These are phyloP conservation scores for Coniochaeta ligniaria DNA, from an alignment of 2,329 filamentous ascomycete genomes.

Conservation along the genomic window DNA sequence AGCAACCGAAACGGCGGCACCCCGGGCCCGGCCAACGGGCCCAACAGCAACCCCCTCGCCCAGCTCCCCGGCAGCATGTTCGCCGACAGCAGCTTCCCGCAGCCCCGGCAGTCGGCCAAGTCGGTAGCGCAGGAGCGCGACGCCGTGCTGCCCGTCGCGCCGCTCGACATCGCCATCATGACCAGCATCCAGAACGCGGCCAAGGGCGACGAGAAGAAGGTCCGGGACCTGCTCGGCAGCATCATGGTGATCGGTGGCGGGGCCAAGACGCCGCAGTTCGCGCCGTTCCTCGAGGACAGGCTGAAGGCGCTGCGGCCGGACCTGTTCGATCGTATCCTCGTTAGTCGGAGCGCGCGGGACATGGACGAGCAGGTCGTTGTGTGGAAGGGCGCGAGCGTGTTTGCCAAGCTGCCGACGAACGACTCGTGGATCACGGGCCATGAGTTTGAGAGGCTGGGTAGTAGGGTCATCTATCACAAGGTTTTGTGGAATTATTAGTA, in stretches of 20 bases:
- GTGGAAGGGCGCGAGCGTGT: slow-evolving; percentile 97
- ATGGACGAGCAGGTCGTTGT: slow-evolving; percentile 95
- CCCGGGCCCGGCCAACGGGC: slow-evolving; percentile 21
- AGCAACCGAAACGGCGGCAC: slow-evolving; percentile 29
- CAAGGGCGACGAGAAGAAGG: slow-evolving; percentile 84
- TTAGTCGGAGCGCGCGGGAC: slow-evolving; percentile 72
- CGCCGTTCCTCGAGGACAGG: slow-evolving; percentile 74
- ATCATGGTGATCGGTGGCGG: slow-evolving; percentile 90
- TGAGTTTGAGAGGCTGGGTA: slow-evolving; percentile 83
- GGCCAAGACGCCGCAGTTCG: slow-evolving; percentile 72
- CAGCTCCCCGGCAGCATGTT: slow-evolving; percentile 32
- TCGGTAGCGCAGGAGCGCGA: slow-evolving; percentile 65
- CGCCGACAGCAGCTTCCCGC: slow-evolving; percentile 34
- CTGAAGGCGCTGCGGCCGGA: slow-evolving; percentile 61
- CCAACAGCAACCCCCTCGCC: slow-evolving; percentile 17
- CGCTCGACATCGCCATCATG: slow-evolving; percentile 84
- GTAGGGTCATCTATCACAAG: slow-evolving; percentile 79
- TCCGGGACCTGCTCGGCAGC: slow-evolving; percentile 79
- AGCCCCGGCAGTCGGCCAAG: slow-evolving; percentile 36
- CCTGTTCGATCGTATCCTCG: slow-evolving; percentile 52
- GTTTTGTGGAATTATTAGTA: slow-evolving; percentile 49
- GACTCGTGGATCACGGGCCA: slow-evolving; percentile 87
- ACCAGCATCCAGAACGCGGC: slow-evolving; percentile 83
- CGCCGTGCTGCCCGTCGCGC: slow-evolving; percentile 70
- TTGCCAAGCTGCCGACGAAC: slow-evolving; percentile 85